These are phyloP conservation scores for Paraconiothyrium brasiliense DNA, from an alignment of 2,329 filamentous ascomycete species.

Conservation along the genomic window DNA sequence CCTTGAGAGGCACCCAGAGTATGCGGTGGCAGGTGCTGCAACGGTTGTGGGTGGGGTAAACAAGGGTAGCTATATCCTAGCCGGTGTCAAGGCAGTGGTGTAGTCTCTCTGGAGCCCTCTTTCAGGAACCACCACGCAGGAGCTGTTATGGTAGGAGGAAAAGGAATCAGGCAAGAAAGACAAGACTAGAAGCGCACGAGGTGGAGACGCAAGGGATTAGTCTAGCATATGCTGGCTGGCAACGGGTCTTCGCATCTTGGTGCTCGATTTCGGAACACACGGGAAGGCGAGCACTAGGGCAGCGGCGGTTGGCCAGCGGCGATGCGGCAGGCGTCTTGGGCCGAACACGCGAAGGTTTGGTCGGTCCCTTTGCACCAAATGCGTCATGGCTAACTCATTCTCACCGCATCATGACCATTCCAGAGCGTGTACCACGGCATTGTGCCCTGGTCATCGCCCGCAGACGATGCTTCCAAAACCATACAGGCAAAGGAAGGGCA, in stretches of 20 bases:
- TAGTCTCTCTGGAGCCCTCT: conserved; percentile 2
- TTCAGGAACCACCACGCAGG: neutral
- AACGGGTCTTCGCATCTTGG: neutral
- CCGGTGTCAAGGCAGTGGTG: conserved; percentile 2
- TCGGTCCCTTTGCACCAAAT: neutral
- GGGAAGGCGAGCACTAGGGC: conserved; percentile 5
- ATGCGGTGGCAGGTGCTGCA: neutral
- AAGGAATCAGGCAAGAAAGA: neutral
- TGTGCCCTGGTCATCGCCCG: neutral
- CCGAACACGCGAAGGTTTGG: conserved; percentile 6
- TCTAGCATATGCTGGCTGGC: neutral
- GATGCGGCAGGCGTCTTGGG: neutral
- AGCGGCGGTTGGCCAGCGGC: neutral
- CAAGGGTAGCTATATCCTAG: conserved; percentile 19
- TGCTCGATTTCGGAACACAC: conserved; percentile 4
- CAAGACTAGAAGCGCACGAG: neutral
- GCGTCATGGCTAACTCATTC: conserved; percentile 1
- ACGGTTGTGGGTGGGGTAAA: conserved; percentile 13
- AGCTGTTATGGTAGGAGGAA: neutral
- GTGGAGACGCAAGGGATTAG: conserved; percentile 8
- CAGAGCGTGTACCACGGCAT: neutral
- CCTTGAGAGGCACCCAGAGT: neutral
- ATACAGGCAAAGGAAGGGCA: neutral
- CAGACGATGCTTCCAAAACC: neutral
- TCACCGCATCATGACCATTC: neutral